These are phyloP conservation scores for Salix udensis DNA, from an alignment of 345 rosid species.

Conservation along the genomic window DNA sequence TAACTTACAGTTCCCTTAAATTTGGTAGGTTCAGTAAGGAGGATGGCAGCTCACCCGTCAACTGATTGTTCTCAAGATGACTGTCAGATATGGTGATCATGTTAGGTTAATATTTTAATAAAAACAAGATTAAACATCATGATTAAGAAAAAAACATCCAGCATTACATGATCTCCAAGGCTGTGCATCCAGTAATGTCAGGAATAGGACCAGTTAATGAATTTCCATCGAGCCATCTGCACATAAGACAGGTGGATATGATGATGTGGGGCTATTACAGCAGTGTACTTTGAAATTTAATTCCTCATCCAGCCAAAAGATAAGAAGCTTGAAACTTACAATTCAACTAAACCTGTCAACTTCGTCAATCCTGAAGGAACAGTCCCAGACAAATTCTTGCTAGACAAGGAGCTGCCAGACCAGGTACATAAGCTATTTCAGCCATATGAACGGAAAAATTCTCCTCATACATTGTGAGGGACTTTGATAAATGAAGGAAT, in stretches of 20 bases:
- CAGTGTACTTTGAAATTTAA: background rate
- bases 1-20: conserved; percentile 90
- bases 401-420: conserved; percentile 61
- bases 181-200: conserved; percentile 65
- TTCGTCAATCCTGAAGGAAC: conserved; percentile 67
- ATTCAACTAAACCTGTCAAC: conserved; percentile 70
- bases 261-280: background rate
- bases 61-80: conserved; percentile 87
- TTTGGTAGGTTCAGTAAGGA: conserved; percentile 62
- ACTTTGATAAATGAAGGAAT: background rate
- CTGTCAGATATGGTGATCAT: conserved; percentile 32
- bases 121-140: conserved; percentile 4
- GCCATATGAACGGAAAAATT: conserved; percentile 1
- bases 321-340: conserved; percentile 56
- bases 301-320: background rate
- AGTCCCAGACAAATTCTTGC: conserved; percentile 71
- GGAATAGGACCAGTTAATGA: conserved; percentile 73
- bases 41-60: conserved; percentile 81
- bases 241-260: conserved; percentile 11
- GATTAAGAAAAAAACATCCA: conserved; percentile 11
- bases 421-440: conserved; percentile 6
- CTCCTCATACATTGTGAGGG: conserved; percentile 1
- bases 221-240: conserved; percentile 94
- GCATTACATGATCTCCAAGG: conserved; percentile 73
- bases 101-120: conserved; percentile 21